These are phyloP conservation scores for Colletotrichum gigasporum DNA, from an alignment of 2,329 filamentous ascomycete genomes.

Conservation along the genomic window DNA sequence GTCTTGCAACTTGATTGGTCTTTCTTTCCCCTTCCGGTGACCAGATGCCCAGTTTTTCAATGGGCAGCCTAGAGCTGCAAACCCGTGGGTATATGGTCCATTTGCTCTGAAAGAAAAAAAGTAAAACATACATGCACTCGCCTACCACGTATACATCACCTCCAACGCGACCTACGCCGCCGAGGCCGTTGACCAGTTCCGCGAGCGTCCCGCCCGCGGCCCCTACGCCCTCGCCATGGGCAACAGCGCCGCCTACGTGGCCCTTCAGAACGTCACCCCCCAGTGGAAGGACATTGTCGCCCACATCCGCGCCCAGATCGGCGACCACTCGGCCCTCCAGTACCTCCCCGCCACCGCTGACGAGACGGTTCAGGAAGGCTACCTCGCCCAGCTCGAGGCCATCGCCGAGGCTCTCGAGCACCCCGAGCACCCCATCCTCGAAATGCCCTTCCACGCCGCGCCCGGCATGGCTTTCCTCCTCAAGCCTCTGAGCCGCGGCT, in stretches of 20 bases:
- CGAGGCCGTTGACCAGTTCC: constrained; percentile 41
- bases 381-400: constrained; percentile 38
- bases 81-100: too few species aligned
- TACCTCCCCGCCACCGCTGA: constrained; percentile 33
- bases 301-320: constrained; percentile 36
- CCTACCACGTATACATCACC: too few species aligned
- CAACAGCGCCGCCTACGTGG: constrained; percentile 41
- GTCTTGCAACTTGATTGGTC: too few species aligned
- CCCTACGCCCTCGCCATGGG: constrained; percentile 47
- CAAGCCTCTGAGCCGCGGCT: constrained; percentile 47
- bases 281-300: constrained; percentile 36
- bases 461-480: constrained; percentile 37
- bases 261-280: constrained; percentile 37
- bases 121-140: too few species aligned
- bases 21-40: too few species aligned
- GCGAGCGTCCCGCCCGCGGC: constrained; percentile 42
- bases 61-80: too few species aligned
- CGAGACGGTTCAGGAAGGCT: constrained; percentile 36
- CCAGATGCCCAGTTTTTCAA: too few species aligned
- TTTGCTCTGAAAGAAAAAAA: constrained; percentile 33
- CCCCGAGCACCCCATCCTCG: constrained; percentile 40
- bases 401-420: constrained; percentile 39
- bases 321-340: constrained; percentile 32
- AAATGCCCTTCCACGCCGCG: constrained; percentile 40
- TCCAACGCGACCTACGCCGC: constrained; percentile 43